phyloP scores from a whole-genome alignment of 176 grass and related monocot species.

The Puccinellia tenuiflora region DNA sequence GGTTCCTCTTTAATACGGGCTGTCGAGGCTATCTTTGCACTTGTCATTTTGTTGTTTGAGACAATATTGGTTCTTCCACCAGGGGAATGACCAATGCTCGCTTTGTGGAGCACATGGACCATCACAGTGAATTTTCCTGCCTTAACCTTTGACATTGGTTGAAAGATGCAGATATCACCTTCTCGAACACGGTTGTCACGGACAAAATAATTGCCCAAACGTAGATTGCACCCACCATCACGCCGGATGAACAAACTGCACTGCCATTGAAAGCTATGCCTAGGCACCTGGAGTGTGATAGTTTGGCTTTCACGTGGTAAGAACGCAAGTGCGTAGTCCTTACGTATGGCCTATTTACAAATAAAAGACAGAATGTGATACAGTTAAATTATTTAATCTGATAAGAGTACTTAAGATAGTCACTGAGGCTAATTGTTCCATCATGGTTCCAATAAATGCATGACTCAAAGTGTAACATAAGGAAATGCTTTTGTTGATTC shows the following conservation, averaged over 20 bases:
- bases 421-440: background rate
- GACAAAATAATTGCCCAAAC: background rate
- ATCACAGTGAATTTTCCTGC: background rate
- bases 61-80: background rate
- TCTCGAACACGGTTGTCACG: background rate
- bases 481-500: background rate
- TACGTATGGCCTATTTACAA: background rate
- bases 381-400: background rate
- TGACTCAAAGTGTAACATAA: background rate
- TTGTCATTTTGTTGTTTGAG: background rate
- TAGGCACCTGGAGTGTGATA: background rate
- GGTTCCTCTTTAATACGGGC: background rate
- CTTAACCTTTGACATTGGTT: background rate
- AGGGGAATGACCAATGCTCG: background rate
- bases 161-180: background rate
- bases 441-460: background rate
- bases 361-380: background rate
- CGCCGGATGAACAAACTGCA: background rate
- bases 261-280: background rate
- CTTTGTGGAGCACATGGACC: background rate
- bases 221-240: background rate
- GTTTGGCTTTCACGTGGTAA: background rate
- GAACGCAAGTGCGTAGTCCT: background rate
- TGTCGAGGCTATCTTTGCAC: background rate
- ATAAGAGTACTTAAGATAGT: too few relatives aligned